phyloP scores from a whole-genome alignment of 768 basidiomycete species.

The Tephrocybe sp. region DNA sequence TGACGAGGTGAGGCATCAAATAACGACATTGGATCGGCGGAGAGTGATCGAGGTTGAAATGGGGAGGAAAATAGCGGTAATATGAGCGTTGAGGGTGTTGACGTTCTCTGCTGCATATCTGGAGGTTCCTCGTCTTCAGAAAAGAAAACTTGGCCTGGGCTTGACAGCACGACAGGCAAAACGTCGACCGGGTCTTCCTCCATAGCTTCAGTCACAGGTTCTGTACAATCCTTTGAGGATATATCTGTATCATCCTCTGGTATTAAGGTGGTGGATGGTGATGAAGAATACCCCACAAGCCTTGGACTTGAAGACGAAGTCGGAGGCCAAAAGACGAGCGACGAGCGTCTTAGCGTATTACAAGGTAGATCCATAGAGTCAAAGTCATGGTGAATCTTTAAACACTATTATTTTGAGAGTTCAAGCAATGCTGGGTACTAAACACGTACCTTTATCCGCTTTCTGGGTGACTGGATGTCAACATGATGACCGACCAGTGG shows the following conservation, averaged over 20 bases:
- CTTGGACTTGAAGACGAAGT: slow-evolving; percentile 1
- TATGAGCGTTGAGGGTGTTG: not conserved
- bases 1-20: slow-evolving; percentile 2
- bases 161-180: slow-evolving; percentile 1
- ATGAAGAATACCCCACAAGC: not conserved
- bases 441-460: slow-evolving; percentile 16
- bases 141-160: not conserved
- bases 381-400: slow-evolving; percentile 4
- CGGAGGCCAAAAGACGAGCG: not conserved
- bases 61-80: slow-evolving; percentile 10
- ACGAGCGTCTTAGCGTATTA: not conserved
- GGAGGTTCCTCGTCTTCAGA: not conserved
- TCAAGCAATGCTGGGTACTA: not conserved
- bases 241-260: not conserved
- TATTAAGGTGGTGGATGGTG: not conserved
- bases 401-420: not conserved
- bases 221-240: not conserved
- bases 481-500: not conserved
- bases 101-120: not conserved
- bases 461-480: slow-evolving; percentile 23
- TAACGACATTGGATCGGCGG: slow-evolving; percentile 16
- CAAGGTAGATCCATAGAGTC: not conserved
- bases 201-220: not conserved
- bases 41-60: slow-evolving; percentile 12
- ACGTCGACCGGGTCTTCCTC: not conserved